These are phyloP conservation scores for Hyphopichia homilentoma DNA, from an alignment of 805 yeast genomes.

Conservation along the genomic window DNA sequence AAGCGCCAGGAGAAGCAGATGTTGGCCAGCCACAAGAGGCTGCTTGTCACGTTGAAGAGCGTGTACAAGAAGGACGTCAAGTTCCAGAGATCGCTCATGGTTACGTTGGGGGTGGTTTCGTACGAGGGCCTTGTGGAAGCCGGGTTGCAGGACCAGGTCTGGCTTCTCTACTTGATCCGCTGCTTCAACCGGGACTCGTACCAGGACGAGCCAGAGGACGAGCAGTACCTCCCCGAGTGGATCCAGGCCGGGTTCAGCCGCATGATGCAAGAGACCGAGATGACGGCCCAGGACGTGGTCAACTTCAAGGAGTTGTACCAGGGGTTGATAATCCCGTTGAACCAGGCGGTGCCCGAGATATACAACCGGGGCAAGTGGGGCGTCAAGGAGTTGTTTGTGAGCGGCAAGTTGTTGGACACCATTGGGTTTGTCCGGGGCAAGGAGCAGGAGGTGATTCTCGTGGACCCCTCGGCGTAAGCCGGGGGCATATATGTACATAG, in stretches of 20 bases:
- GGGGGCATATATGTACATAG: neutral
- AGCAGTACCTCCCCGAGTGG: constrained; percentile 48
- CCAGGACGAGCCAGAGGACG: constrained; percentile 22
- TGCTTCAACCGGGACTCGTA: constrained; percentile 44
- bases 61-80: constrained; percentile 52
- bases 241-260: constrained; percentile 37
- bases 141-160: constrained; percentile 52
- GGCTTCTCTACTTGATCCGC: constrained; percentile 63
- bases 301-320: constrained; percentile 54
- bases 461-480: constrained; percentile 13
- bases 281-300: constrained; percentile 50
- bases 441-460: constrained; percentile 42
- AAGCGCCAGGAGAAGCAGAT: constrained; percentile 43
- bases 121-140: constrained; percentile 49
- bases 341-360: constrained; percentile 53
- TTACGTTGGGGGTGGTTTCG: constrained; percentile 53
- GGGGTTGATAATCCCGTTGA: constrained; percentile 47
- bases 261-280: constrained; percentile 31
- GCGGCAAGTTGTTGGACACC: constrained; percentile 50
- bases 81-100: constrained; percentile 51
- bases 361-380: constrained; percentile 50
- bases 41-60: constrained; percentile 51
- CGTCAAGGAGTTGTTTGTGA: constrained; percentile 44
- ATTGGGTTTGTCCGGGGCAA: constrained; percentile 46
- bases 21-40: constrained; percentile 40